Conservation (phyloP, 2,329 filamentous ascomycete genomes). For the Colletotrichum tropicicola region DNA sequence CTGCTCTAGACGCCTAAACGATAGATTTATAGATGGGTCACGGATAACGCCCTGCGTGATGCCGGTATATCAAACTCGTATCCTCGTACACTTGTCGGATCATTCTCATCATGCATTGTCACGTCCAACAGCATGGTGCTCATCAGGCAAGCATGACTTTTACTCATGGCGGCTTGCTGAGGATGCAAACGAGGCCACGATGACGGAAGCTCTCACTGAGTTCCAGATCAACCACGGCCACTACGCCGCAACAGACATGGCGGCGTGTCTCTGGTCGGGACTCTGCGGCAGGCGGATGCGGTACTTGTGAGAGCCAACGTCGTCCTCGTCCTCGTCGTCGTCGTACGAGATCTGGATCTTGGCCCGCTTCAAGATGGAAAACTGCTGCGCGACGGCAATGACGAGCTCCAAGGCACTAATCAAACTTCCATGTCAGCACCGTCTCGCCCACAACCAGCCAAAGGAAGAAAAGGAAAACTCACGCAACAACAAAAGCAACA, state of each 20-base stretch:
- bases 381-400: constrained; percentile 15
- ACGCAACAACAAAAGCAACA: not conserved
- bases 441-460: no score
- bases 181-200: no score
- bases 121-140: no score
- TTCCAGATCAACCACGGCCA: no score
- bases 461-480: not conserved
- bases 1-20: not conserved
- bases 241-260: constrained; percentile 10
- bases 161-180: no score
- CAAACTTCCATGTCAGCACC: not conserved
- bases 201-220: no score
- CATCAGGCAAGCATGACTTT: no score
- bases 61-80: not conserved
- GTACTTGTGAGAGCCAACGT: constrained; percentile 18
- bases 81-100: not conserved
- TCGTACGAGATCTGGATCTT: constrained; percentile 12
- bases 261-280: constrained; percentile 8
- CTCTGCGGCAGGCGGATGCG: constrained; percentile 20
- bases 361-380: constrained; percentile 15
- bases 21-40: not conserved
- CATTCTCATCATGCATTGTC: not conserved
- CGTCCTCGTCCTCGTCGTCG: constrained; percentile 13
- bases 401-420: not conserved
- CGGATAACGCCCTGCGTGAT: not conserved